Base-by-base conservation (phyloP, 768 basidiomycete genomes). In the Hericium coralloides region DNA sequence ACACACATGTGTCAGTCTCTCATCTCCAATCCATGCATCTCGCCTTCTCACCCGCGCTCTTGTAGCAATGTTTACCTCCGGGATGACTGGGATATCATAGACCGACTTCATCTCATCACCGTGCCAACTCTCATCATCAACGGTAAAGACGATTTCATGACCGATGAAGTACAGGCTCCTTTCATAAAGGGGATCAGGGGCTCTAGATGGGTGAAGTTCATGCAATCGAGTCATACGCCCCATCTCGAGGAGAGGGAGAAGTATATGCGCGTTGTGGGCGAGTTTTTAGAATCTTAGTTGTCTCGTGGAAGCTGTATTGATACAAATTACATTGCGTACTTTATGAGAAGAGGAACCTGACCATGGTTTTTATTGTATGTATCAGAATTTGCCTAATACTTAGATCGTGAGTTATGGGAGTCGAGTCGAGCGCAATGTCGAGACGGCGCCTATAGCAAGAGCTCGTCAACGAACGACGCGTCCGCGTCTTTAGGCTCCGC, bases 171-270 rank as follows among this genome's bases (percentile, higher is more conserved):
- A 5, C 45, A 63, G 7, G 38, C 25, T 14, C 63, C 61, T 9
- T 63, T 48, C 51, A 57, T 59, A 20, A 8, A 57, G 6, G 26
- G 38, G 1, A 57, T 64, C 43, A 20, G 20, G 38, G 52, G 37
- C n/a, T 25, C 69, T 15, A 72, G 70, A 58, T 76, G 74, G 75
- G 64, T 73, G 18, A 72, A 65, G 9, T 70, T 76, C 23, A 66
- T 69, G 41, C 63, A 73, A 0, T 73, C 73, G 4, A 72, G 72
- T 39, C 76, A 78, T 60, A 63, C 66, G 2, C 70, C 75, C 3
- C 66, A 69, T 41, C 68, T 65, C 37, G 76, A 76, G 60, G 74
- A 77, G 60, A 58, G 64, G 15, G 69, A 70, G 17, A 55, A 63
- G 52, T 76, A 69, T 60, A 68, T 76, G 65, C 23, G 66, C 18